phyloP scores from a whole-genome alignment of 495 filamentous ascomycete genomes.

The Aspergillus asperescens region DNA sequence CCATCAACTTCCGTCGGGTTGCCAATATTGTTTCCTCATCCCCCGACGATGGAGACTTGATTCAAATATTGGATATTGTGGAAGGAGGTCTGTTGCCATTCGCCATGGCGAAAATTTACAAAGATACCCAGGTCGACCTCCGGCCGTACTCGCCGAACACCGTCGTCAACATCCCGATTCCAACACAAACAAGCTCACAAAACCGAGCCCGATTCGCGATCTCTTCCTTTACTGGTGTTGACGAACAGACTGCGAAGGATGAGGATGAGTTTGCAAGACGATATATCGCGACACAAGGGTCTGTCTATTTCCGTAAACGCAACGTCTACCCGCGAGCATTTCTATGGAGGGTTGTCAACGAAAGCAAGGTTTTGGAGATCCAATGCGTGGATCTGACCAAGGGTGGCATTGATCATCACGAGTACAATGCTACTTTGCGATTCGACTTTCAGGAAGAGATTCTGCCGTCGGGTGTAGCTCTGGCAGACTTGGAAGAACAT shows the following conservation, averaged over 20 bases:
- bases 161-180: slow-evolving; percentile 68
- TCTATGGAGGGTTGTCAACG: slow-evolving; percentile 83
- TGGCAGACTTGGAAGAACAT: slow-evolving; percentile 71
- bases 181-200: slow-evolving; percentile 42
- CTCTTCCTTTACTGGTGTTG: slow-evolving; percentile 33
- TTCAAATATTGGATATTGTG: slow-evolving; percentile 20
- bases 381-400: slow-evolving; percentile 78
- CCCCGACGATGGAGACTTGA: slow-evolving; percentile 40
- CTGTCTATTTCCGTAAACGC: slow-evolving; percentile 76
- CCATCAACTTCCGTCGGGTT: slow-evolving; percentile 19
- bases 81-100: slow-evolving; percentile 22
- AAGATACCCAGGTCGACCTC: slow-evolving; percentile 79
- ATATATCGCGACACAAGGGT: slow-evolving; percentile 71
- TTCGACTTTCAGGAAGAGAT: slow-evolving; percentile 71
- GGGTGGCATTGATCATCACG: slow-evolving; percentile 54
- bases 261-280: slow-evolving; percentile 66
- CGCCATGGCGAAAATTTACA: slow-evolving; percentile 60
- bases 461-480: slow-evolving; percentile 65
- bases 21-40: slow-evolving; percentile 17
- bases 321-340: slow-evolving; percentile 73
- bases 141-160: slow-evolving; percentile 65
- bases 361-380: slow-evolving; percentile 73
- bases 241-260: slow-evolving; percentile 51
- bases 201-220: slow-evolving; percentile 44
- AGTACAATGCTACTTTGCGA: slow-evolving; percentile 66